Evolutionary conservation across 2,329 filamentous ascomycete genomes (phyloP), one percentile per base, ranked within the genome.

Genomic region (Arthrobotrys sinensis): DNA sequence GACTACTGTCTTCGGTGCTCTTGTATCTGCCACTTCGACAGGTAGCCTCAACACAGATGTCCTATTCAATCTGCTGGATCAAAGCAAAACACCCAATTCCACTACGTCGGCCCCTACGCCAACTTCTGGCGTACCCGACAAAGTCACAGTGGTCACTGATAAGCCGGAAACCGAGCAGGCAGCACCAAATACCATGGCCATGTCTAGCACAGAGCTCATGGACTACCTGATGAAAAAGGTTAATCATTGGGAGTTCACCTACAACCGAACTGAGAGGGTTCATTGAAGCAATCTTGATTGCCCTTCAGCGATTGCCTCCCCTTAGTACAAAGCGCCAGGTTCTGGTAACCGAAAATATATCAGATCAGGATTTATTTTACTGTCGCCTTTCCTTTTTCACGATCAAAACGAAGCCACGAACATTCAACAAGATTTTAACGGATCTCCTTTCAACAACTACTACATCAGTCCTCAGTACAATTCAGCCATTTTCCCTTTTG

Each of bases 221-320:
- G 93, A 96, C 83, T 88, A 90, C 81, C 85, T 97, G 83, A 94
- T 92, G 79, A 88, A 92, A 79, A 90, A 94, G 83, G 88, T 97
- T 82, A 89, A 95, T 80, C 91, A 92, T 82, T 97, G 93, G 93
- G 93, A 97, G 85, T 91, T 91, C 80, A 89, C 92, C 82, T 94
- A 86, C 83, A 87, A 87, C 50, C 87, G 87, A 80, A 86, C 85
- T 79, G 87, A 88, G 80, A 86, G 72, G 11, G 72, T 80, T 11
- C 78, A 63, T 21, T 76, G 46, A 62, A 21, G 8, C 68, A 28
- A 28, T 28, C 24, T 28, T 28, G 24, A 45, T 32, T 34, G 40
- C 40, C 14, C 1, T 38, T 21, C 16, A 21, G n/a, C n/a, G 32
- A 57, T 57, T 34, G 14, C 32, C 52, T 36, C 43, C 55, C 24